Conservation (phyloP, 441 rosid species). For the Populus hybrid region DNA sequence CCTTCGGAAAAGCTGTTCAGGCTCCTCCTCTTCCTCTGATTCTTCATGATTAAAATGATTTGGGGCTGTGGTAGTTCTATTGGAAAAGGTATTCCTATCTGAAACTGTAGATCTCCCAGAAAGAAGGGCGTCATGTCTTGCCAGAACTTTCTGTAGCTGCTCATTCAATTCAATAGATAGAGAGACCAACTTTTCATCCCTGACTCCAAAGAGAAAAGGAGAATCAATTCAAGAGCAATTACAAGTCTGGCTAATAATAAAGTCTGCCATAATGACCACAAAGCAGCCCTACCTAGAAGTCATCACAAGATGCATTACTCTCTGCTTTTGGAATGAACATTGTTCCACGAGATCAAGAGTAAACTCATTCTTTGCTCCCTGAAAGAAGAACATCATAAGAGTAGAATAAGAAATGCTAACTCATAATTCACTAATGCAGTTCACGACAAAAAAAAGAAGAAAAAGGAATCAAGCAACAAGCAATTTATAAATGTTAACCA, state of each 20-base stretch:
- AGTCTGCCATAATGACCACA: background rate
- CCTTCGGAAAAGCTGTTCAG: conserved; percentile 96
- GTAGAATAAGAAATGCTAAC: conserved; percentile 3
- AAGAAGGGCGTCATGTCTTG: conserved; percentile 68
- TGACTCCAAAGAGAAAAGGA: conserved; percentile 28
- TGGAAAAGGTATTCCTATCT: conserved; percentile 28
- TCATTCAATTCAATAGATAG: conserved; percentile 89
- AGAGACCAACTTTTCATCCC: conserved; percentile 86
- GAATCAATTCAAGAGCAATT: conserved; percentile 16
- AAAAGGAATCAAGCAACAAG: background rate
- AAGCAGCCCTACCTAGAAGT: conserved; percentile 64
- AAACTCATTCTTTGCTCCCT: conserved; percentile 91
- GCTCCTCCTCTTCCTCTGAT: conserved; percentile 74
- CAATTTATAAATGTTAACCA: conserved; percentile 1
- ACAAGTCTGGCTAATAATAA: background rate
- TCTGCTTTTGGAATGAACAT: conserved; percentile 98
- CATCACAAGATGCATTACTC: conserved; percentile 89
- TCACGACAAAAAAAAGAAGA: background rate
- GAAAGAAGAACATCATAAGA: conserved; percentile 15
- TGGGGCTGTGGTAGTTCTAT: conserved; percentile 28
- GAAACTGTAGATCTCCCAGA: conserved; percentile 41
- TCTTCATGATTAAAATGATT: conserved; percentile 43
- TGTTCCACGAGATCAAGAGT: conserved; percentile 99
- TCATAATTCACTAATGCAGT: conserved; percentile 17
- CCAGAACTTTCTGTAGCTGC: conserved; percentile 76